Evolutionary conservation across 257 asterid species (phyloP).

Genomic region (Solanum lignicaule): DNA sequence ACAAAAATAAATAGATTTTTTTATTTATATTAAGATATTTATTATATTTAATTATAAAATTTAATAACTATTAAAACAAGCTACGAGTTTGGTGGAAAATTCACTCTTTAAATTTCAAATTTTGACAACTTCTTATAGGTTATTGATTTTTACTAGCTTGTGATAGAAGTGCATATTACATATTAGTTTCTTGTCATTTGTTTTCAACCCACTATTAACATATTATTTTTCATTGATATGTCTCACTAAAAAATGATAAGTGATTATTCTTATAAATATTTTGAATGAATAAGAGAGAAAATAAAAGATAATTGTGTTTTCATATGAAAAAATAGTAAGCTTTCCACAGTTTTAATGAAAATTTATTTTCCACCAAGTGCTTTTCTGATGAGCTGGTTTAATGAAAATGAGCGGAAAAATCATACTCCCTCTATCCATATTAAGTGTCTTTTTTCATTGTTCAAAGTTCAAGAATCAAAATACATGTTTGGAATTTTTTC

Average conservation of each 20-base stretch:
- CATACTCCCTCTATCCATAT: not conserved
- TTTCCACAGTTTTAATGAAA: fast-evolving
- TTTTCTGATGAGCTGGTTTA: too few relatives aligned
- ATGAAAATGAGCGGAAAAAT: too few relatives aligned
- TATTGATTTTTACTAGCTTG: not conserved
- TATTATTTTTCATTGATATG: not conserved
- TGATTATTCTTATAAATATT: not conserved
- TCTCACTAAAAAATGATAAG: too few relatives aligned
- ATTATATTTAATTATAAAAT: not conserved
- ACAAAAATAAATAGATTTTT: not conserved
- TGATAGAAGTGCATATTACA: not conserved
- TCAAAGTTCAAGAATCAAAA: too few relatives aligned
- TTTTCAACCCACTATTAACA: not conserved
- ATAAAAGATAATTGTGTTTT: not conserved
- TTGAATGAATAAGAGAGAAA: fast-evolving
- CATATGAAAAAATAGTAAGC: too few relatives aligned
- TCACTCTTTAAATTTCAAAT: not conserved
- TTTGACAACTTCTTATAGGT: not conserved
- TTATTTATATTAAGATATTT: not conserved
- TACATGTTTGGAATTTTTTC: not conserved
- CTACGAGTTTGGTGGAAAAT: not conserved
- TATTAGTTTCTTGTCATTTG: not conserved
- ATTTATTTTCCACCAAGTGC: fast-evolving
- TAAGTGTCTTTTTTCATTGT: too few relatives aligned
- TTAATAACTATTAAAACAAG: not conserved